Conservation (phyloP, 208 protist genomes). For the Willaertia magna region DNA sequence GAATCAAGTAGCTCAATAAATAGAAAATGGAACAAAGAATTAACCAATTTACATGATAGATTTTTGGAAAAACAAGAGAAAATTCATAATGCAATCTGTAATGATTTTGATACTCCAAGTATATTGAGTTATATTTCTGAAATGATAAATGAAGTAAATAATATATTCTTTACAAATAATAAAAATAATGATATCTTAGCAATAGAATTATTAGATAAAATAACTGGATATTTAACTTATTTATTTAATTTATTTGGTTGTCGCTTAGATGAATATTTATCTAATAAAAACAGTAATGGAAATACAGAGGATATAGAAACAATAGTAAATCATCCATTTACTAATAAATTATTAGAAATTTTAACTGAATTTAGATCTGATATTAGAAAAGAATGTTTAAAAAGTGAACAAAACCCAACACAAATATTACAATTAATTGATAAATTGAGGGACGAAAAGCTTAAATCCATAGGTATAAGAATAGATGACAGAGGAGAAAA, state of each 20-base stretch:
- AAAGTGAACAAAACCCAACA: conserved; percentile 21
- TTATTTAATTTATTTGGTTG: conserved; percentile 82
- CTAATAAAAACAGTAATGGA: no score
- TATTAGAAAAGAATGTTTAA: background rate
- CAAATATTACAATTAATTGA: conserved; percentile 19
- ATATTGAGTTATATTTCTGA: conserved; percentile 51
- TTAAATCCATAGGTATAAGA: conserved; percentile 38
- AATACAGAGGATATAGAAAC: background rate
- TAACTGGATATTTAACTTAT: conserved; percentile 63
- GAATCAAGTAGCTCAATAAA: conserved; percentile 16
- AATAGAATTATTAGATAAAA: conserved; percentile 52
- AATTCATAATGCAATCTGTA: conserved; percentile 18
- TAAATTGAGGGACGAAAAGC: conserved; percentile 33
- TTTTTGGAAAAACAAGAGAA: conserved; percentile 24
- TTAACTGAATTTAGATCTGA: background rate
- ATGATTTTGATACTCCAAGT: conserved; percentile 82
- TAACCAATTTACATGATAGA: conserved; percentile 40
- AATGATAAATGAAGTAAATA: conserved; percentile 59
- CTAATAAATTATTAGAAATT: background rate
- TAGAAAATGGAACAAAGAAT: conserved; percentile 34
- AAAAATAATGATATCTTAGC: conserved; percentile 25
- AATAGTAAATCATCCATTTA: background rate
- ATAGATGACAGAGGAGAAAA: conserved; percentile 32
- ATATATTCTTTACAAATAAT: conserved; percentile 42
- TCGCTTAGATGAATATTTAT: conserved; percentile 1